Percentiles rank a stretch among this genome's conserved stretches.
Conservation (phyloP, 75 land plant genomes). For the Adiantum capillusveneris region DNA sequence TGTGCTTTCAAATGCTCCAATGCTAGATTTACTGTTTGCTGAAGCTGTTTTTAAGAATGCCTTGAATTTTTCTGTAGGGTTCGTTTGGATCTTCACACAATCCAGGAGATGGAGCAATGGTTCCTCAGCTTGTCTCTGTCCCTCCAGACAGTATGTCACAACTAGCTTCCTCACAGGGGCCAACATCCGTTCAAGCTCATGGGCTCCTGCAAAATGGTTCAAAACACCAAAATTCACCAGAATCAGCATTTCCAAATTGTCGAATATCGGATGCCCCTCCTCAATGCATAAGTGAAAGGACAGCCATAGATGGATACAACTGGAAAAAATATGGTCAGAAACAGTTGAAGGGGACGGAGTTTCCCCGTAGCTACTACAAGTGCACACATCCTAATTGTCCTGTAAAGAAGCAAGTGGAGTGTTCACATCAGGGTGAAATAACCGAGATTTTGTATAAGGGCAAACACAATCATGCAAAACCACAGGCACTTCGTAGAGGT, state of each 20-base stretch:
- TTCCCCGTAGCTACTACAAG: constrained; percentile 75
- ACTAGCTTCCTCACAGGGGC: constrained; percentile 15
- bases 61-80: too few species aligned
- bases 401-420: constrained; percentile 72
- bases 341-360: constrained; percentile 75
- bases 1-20: too few species aligned
- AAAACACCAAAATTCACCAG: neutral
- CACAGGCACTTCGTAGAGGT: constrained; percentile 42
- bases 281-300: constrained; percentile 16
- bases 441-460: constrained; percentile 69
- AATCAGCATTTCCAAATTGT: neutral
- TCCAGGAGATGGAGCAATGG: too few species aligned
- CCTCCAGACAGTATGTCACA: too few species aligned
- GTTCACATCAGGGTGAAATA: constrained; percentile 55
- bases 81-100: too few species aligned
- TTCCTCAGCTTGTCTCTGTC: too few species aligned
- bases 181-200: neutral
- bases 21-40: too few species aligned
- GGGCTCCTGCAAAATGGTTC: neutral
- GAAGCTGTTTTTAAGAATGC: too few species aligned
- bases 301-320: constrained; percentile 64
- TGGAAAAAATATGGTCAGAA: constrained; percentile 89
- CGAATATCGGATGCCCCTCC: neutral
- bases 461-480: constrained; percentile 62
- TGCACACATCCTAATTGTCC: constrained; percentile 69